A percentile compares a stretch with the other conserved stretches of the same genome.
These are phyloP conservation scores for Allium cepa DNA, from an alignment of 106 monocot species.

Conservation along the genomic window DNA sequence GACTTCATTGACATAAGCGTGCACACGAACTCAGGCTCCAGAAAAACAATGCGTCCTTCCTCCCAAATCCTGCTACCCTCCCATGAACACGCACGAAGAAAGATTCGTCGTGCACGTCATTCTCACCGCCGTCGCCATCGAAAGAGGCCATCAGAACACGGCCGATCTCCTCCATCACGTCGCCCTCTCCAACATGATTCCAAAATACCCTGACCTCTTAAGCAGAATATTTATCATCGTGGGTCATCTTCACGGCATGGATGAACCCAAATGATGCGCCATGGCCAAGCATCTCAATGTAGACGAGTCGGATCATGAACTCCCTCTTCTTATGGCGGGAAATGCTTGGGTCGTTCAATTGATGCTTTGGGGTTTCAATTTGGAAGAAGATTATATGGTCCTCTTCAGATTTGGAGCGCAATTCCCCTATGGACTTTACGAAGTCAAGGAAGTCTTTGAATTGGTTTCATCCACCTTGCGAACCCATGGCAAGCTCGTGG, in stretches of 20 bases:
- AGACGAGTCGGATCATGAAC: constrained; percentile 85
- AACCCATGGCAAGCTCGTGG: constrained; percentile 97
- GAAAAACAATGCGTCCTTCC: too few relatives aligned
- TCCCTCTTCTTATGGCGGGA: constrained; percentile 93
- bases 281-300: constrained; percentile 97
- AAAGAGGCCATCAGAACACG: too few relatives aligned
- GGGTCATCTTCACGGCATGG: constrained; percentile 98
- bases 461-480: constrained; percentile 78
- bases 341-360: constrained; percentile 76
- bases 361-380: constrained; percentile 74
- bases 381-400: constrained; percentile 86
- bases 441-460: constrained; percentile 98
- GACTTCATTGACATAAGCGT: too few relatives aligned
- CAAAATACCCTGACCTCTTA: constrained; percentile 91
- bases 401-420: too few relatives aligned
- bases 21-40: too few relatives aligned
- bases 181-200: constrained; percentile 83
- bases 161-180: too few relatives aligned
- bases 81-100: too few relatives aligned
- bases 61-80: too few relatives aligned
- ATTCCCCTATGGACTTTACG: constrained; percentile 93
- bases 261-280: constrained; percentile 97
- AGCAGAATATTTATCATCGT: constrained; percentile 69
- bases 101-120: too few relatives aligned
- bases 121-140: too few relatives aligned